These are phyloP conservation scores for Hyaloscypha bicolor DNA, from an alignment of 495 filamentous ascomycete genomes.

Conservation along the genomic window DNA sequence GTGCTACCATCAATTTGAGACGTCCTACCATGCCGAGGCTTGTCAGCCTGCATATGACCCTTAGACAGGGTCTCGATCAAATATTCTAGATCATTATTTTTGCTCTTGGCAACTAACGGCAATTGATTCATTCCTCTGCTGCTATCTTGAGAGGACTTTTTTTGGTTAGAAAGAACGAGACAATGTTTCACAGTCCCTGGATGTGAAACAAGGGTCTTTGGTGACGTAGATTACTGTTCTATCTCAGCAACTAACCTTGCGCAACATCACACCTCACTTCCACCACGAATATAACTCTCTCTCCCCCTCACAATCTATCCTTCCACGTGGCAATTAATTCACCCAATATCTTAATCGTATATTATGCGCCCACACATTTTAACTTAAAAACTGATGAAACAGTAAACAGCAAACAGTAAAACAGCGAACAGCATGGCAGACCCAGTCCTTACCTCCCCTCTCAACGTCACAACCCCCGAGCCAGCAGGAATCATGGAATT, in stretches of 20 bases:
- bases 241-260: neutral
- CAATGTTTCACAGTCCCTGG: neutral
- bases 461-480: neutral
- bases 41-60: conserved; percentile 16
- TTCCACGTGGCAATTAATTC: too few relatives aligned
- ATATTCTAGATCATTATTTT: neutral
- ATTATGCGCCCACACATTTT: neutral
- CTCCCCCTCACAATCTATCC: too few relatives aligned
- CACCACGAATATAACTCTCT: neutral
- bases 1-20: neutral
- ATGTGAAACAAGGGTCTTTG: neutral
- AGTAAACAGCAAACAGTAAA: neutral
- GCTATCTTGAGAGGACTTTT: too few relatives aligned
- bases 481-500: neutral
- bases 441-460: neutral
- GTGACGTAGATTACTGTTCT: neutral
- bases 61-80: too few relatives aligned
- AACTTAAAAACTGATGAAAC: neutral
- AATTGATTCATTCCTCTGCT: too few relatives aligned
- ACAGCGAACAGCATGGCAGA: conserved; percentile 7
- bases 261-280: neutral
- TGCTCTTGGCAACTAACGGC: too few relatives aligned
- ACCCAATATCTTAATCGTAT: too few relatives aligned
- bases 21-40: neutral
- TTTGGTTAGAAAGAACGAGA: neutral